Evolutionary conservation across 2,329 filamentous ascomycete genomes (phyloP).

Genomic region (Fusarium newnesense): DNA sequence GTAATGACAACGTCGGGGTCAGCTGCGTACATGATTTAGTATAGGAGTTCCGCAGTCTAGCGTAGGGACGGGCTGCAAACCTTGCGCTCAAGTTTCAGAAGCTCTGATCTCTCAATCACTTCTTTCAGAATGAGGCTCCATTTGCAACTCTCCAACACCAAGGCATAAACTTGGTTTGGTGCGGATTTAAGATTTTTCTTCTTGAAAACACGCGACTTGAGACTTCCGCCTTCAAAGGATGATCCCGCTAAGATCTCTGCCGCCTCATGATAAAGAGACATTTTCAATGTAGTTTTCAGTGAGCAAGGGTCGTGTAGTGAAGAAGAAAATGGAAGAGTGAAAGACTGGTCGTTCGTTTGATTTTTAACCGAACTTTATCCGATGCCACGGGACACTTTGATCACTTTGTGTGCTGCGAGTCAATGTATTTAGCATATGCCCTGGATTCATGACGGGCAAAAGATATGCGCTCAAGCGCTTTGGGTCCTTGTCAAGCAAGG

Average conservation of each 20-base stretch:
- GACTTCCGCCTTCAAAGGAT: conserved; percentile 71
- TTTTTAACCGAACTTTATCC: conserved; percentile 36
- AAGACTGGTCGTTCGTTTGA: not conserved
- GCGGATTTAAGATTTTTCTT: conserved; percentile 80
- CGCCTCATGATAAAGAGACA: conserved; percentile 97
- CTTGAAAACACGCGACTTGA: conserved; percentile 86
- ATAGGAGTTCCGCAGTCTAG: not conserved
- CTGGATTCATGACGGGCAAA: conserved; percentile 35
- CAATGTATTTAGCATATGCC: conserved; percentile 5
- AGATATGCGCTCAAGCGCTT: conserved; percentile 16
- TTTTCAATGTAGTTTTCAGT: conserved; percentile 51
- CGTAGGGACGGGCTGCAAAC: conserved; percentile 56
- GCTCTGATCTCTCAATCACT: conserved; percentile 82
- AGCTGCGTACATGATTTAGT: conserved; percentile 64
- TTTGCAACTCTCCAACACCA: conserved; percentile 88
- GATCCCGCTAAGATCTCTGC: conserved; percentile 76
- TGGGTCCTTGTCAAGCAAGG: conserved; percentile 31
- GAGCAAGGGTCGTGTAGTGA: not conserved
- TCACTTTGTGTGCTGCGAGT: not conserved
- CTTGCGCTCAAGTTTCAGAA: conserved; percentile 86
- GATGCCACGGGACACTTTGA: not conserved
- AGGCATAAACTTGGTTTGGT: conserved; percentile 84
- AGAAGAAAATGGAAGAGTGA: conserved; percentile 31
- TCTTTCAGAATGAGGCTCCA: conserved; percentile 89
- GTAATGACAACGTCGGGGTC: conserved; percentile 79